These are phyloP conservation scores for Apiospora pterosperma DNA, from an alignment of 2,329 filamentous ascomycete species.

Conservation along the genomic window DNA sequence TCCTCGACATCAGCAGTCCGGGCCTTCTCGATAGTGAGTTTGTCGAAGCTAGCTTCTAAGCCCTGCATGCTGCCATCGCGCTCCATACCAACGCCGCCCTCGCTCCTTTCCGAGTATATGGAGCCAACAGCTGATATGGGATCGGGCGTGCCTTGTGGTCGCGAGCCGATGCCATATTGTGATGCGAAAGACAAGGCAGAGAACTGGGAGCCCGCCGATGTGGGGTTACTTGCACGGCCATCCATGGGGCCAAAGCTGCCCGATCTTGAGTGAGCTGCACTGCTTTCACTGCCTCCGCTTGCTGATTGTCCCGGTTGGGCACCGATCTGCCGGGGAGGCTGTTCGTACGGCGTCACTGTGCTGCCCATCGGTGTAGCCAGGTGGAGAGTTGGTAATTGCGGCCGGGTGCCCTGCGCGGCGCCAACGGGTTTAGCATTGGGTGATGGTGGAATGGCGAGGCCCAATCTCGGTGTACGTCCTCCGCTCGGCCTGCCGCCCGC, in stretches of 20 bases:
- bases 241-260: slow-evolving; percentile 80
- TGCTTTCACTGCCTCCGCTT: slow-evolving; percentile 76
- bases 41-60: slow-evolving; percentile 69
- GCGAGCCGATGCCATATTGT: slow-evolving; percentile 64
- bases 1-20: slow-evolving; percentile 88
- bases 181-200: slow-evolving; percentile 79
- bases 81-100: slow-evolving; percentile 75
- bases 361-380: slow-evolving; percentile 87
- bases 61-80: slow-evolving; percentile 77
- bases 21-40: slow-evolving; percentile 77
- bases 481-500: slow-evolving; percentile 64
- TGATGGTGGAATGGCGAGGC: slow-evolving; percentile 85
- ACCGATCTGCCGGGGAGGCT: slow-evolving; percentile 47
- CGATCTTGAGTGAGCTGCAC: slow-evolving; percentile 73
- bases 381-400: slow-evolving; percentile 74
- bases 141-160: slow-evolving; percentile 70
- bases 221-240: slow-evolving; percentile 74
- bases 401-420: slow-evolving; percentile 46
- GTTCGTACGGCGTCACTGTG: slow-evolving; percentile 68
- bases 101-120: slow-evolving; percentile 76
- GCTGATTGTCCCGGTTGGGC: slow-evolving; percentile 62
- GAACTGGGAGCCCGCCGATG: slow-evolving; percentile 83
- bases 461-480: slow-evolving; percentile 70
- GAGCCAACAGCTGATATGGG: slow-evolving; percentile 86
- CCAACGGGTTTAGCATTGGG: slow-evolving; percentile 76